phyloP scores from a whole-genome alignment of 495 filamentous ascomycete species.

The Sporormia fimetaria region DNA sequence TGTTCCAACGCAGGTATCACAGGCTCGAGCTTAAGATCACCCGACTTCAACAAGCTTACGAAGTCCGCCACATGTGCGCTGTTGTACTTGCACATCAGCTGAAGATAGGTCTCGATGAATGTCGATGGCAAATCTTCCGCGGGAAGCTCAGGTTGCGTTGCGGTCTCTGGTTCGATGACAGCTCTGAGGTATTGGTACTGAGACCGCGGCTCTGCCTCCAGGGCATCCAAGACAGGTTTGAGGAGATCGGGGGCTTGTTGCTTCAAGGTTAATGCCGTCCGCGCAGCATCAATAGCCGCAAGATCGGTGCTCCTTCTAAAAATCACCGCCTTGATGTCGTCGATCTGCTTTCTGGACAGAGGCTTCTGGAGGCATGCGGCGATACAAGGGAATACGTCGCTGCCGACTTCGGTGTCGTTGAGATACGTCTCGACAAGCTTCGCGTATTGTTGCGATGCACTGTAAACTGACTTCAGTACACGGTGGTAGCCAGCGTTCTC shows the following conservation, averaged over 20 bases:
- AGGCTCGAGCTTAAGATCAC: slow-evolving; percentile 68
- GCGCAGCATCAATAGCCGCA: slow-evolving; percentile 53
- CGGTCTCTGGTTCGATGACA: slow-evolving; percentile 58
- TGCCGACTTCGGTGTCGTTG: slow-evolving; percentile 66
- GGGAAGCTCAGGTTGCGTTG: slow-evolving; percentile 33
- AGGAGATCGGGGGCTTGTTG: slow-evolving; percentile 60
- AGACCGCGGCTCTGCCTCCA: slow-evolving; percentile 48
- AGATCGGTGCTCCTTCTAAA: slow-evolving; percentile 56
- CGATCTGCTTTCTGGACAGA: slow-evolving; percentile 63
- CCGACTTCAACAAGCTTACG: slow-evolving; percentile 64
- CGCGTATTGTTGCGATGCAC: slow-evolving; percentile 65
- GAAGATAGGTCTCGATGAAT: slow-evolving; percentile 78
- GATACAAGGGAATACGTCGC: slow-evolving; percentile 66
- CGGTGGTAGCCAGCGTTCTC: slow-evolving; percentile 76
- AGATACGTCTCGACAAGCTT: slow-evolving; percentile 73
- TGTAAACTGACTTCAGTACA: slow-evolving; percentile 85
- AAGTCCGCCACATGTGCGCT: slow-evolving; percentile 74
- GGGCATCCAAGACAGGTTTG: slow-evolving; percentile 49
- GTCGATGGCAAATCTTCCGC: slow-evolving; percentile 29
- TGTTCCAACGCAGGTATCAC: slow-evolving; percentile 80
- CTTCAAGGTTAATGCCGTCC: slow-evolving; percentile 59
- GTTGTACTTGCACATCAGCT: slow-evolving; percentile 78
- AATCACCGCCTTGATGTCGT: slow-evolving; percentile 64
- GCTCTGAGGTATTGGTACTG: slow-evolving; percentile 72
- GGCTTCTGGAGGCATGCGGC: slow-evolving; percentile 65